Conservation (phyloP, 192 early-diverging fungal species). For the Radiomyces spectabilis region DNA sequence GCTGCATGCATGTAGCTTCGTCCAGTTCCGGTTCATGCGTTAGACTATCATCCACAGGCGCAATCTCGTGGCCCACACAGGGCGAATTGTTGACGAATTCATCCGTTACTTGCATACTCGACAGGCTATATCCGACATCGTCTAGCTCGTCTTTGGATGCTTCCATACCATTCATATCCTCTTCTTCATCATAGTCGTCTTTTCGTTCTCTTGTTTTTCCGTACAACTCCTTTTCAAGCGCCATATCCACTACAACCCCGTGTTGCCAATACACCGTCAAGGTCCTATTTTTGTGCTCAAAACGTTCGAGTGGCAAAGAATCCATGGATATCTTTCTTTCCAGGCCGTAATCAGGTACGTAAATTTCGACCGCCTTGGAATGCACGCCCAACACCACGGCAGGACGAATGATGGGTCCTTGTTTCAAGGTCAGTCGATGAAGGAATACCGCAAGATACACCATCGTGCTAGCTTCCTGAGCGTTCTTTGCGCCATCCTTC, state of each 20-base stretch:
- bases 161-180: background rate
- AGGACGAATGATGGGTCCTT: conserved; percentile 33
- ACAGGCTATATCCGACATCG: background rate
- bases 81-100: too few species aligned
- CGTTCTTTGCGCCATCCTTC: conserved; percentile 61
- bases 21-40: background rate
- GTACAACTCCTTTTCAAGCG: background rate
- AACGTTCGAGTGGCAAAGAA: conserved; percentile 3
- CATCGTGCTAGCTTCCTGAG: conserved; percentile 55
- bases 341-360: conserved; percentile 62
- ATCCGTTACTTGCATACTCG: background rate
- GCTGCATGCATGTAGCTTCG: background rate
- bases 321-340: conserved; percentile 40
- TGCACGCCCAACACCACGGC: conserved; percentile 55
- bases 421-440: conserved; percentile 24
- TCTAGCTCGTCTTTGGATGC: background rate
- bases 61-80: too few species aligned
- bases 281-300: background rate
- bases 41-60: too few species aligned
- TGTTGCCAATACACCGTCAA: conserved; percentile 13
- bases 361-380: conserved; percentile 58
- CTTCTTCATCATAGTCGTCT: background rate
- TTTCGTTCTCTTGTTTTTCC: background rate
- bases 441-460: conserved; percentile 63
- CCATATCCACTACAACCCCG: background rate